Conservation (phyloP, 1,284 basidiomycete species). For the Ustilago crameri region DNA sequence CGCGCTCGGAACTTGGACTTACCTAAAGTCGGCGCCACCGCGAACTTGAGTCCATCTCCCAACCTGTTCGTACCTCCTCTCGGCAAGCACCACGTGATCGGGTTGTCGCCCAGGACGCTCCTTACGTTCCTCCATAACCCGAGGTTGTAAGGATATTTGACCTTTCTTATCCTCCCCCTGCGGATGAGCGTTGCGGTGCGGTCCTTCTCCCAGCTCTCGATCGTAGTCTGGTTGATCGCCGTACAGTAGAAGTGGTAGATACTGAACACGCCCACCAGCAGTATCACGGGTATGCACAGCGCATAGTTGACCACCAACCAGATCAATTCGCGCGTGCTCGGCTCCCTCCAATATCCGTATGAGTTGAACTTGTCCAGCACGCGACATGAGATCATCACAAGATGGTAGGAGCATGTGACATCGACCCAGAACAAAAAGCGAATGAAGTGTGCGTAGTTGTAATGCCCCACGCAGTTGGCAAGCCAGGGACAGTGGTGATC, state of each 20-base stretch:
- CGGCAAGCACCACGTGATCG: slow-evolving; percentile 85
- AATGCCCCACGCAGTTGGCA: slow-evolving; percentile 71
- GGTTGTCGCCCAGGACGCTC: slow-evolving; percentile 80
- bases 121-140: slow-evolving; percentile 79
- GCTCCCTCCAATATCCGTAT: slow-evolving; percentile 74
- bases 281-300: slow-evolving; percentile 82
- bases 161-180: slow-evolving; percentile 81
- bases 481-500: slow-evolving; percentile 72
- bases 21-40: slow-evolving; percentile 17
- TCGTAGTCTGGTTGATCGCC: slow-evolving; percentile 88
- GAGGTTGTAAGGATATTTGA: slow-evolving; percentile 91
- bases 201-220: slow-evolving; percentile 98
- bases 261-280: slow-evolving; percentile 80
- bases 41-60: slow-evolving; percentile 81
- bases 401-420: slow-evolving; percentile 74
- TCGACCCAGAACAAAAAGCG: slow-evolving; percentile 77
- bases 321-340: slow-evolving; percentile 77
- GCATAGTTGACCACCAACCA: slow-evolving; percentile 89
- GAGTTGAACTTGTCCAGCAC: slow-evolving; percentile 57
- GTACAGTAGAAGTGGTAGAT: slow-evolving; percentile 88
- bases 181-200: slow-evolving; percentile 86
- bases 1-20: slow-evolving; percentile 10
- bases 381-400: slow-evolving; percentile 46
- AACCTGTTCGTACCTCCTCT: slow-evolving; percentile 67
- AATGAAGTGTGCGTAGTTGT: slow-evolving; percentile 69